Base-by-base conservation (phyloP, 805 yeast genomes). In the Monosporozyma aerobia region DNA sequence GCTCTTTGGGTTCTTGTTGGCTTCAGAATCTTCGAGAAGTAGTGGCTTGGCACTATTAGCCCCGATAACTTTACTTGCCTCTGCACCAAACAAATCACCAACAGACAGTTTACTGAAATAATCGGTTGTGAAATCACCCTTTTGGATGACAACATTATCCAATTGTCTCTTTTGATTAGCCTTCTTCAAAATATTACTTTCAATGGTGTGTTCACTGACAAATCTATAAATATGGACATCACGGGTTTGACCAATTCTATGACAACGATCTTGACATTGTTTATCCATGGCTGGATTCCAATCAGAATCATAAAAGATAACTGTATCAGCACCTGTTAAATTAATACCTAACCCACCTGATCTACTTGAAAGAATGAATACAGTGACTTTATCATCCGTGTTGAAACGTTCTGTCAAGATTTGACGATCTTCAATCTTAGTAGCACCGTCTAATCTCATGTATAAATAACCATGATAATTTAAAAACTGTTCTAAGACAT, bases 261-360 rank as follows among this genome's bases (percentile, higher is more conserved):
- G 99, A 71, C 98, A 94, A 69, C 99, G 83, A 71, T 94, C 99
- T 70, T 94, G 99, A 72, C 99, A 94, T 70, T 94, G 99, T 65
- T 90, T 89, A 68, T 94, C 99, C 97, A 94, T 94, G 1, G 98
- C 96, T 2, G 99, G 99, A 65, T 94, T 94, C 99, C 99, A 92
- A 70, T 92, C 99, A 2, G 97, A 89, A 69, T 94, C 99, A 68
- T 95, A 94, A 71, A 94, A 95, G 7, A 94, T 89, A 45, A 94
- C 99, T 0, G 99, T 94, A 64, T 94, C 99, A 0, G 99, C 99
- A 64, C 98, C 99, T 0, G 99, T 94, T 58, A 94, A 73, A 64
- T 94, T 94, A 67, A 94, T 94, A 66, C 99, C 99, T 59, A 95
- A 76, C 39, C 99, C 99, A 68, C 99, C 99, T 2, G 99, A 94